Percentiles rank a stretch among this genome's conserved stretches.
phyloP scores from a whole-genome alignment of 1,139 yeast genomes.

The Yamadazyma taylorii region DNA sequence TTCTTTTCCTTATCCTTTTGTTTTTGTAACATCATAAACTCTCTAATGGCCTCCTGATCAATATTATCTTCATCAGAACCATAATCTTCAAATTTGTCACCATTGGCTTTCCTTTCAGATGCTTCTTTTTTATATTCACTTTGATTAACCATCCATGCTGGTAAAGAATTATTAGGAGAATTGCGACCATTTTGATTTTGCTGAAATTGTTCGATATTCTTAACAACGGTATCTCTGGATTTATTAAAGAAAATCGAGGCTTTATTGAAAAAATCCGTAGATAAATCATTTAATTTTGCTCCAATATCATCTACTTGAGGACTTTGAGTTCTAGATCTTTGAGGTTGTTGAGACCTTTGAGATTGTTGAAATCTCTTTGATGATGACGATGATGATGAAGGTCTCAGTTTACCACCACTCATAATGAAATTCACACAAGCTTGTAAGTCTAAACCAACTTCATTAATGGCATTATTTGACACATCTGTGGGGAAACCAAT shows the following conservation, averaged over 20 bases:
- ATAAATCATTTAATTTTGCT: conserved; percentile 55
- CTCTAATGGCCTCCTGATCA: conserved; percentile 41
- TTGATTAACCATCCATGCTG: conserved; percentile 79
- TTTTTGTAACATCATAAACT: conserved; percentile 39
- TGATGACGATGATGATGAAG: conserved; percentile 5
- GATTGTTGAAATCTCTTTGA: conserved; percentile 2
- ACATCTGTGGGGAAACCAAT: conserved; percentile 73
- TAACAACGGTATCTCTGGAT: conserved; percentile 61
- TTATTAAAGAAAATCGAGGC: conserved; percentile 63
- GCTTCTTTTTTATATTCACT: conserved; percentile 47
- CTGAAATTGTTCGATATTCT: conserved; percentile 65
- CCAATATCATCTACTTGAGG: conserved; percentile 17
- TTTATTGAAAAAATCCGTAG: conserved; percentile 59
- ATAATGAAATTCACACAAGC: conserved; percentile 69
- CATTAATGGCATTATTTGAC: conserved; percentile 59
- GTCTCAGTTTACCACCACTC: conserved; percentile 33
- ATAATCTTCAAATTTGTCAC: conserved; percentile 37
- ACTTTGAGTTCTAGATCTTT: conserved; percentile 5
- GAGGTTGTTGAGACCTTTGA: conserved; percentile 2
- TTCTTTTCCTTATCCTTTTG: conserved; percentile 39
- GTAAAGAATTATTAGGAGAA: conserved; percentile 44
- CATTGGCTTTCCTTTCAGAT: conserved; percentile 34
- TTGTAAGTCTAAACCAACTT: conserved; percentile 60
- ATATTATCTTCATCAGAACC: conserved; percentile 49
- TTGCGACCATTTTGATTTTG: conserved; percentile 19